Evolutionary conservation across 805 yeast species (phyloP), one percentile per base, ranked within the genome.

Genomic region (Metschnikowia henanensis): DNA sequence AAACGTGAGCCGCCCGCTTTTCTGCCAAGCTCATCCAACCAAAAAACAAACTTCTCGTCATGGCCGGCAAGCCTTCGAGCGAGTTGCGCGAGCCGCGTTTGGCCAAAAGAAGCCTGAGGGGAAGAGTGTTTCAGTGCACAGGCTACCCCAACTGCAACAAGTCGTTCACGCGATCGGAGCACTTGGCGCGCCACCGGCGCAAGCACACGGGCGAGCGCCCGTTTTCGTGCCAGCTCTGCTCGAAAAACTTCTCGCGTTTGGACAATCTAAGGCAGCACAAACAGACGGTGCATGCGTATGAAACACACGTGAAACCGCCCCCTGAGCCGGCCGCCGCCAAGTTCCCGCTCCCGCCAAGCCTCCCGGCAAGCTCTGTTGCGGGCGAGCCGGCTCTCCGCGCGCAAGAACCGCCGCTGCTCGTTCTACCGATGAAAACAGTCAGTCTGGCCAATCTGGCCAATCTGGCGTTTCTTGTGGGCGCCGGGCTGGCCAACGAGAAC

Each of bases 161-260:
- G 96, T 77, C 91, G 6, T 90, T 90, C 64, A 87, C 96, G 2
- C 73, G 97, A 38, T 84, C 94, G 7, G 97, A 91, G 61, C 97
- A 91, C 65, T 74, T 90, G 53, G 96, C 96, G 1, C 74, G 97
- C 46, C 97, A 90, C 67, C 84, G 91, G 41, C 71, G 97, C 46
- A 91, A 90, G 57, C 97, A 90, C 62, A 91, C 97, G 0, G 97
- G 97, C 33, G 97, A 90, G 62, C 73, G 96, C 45, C 97, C 97
- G 2, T 90, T 89, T 62, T 81, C 86, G 41, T 90, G 97, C 63
- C 84, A 84, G 37, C 85, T 84, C 61, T 87, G 95, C 61, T 72
- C 81, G 26, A 81, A 90, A 58, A 77, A 80, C 59, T 90, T 90
- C 60, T 82, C 90, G 15, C 75, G 97, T 36, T 68, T 91, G 46